These are phyloP conservation scores for Cantharellus anzutake DNA, from an alignment of 768 basidiomycete genomes.

Conservation along the genomic window DNA sequence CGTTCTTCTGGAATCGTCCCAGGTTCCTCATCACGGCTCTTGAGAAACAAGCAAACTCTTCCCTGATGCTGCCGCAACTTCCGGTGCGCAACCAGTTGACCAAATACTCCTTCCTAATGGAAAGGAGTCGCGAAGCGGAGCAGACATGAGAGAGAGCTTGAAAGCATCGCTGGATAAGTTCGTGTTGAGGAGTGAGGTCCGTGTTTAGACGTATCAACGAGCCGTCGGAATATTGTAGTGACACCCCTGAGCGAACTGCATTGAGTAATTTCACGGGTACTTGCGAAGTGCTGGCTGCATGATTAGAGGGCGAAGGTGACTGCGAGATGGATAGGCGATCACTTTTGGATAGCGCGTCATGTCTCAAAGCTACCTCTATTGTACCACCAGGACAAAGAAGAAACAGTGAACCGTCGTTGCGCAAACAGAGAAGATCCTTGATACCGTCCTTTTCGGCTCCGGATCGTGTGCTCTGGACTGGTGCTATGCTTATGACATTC, in stretches of 20 bases:
- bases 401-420: not conserved
- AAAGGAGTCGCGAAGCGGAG: conserved; percentile 34
- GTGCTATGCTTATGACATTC: conserved; percentile 11
- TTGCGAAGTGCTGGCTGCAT: not conserved
- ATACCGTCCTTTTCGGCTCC: conserved; percentile 9
- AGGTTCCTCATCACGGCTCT: conserved; percentile 33
- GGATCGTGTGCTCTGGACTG: conserved; percentile 16
- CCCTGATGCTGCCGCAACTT: conserved; percentile 25
- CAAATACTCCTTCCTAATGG: conserved; percentile 36
- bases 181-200: conserved; percentile 35
- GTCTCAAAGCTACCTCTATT: conserved; percentile 1
- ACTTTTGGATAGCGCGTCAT: no score
- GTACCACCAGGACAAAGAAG: conserved; percentile 1
- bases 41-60: conserved; percentile 39
- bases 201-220: conserved; percentile 28
- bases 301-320: not conserved
- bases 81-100: conserved; percentile 32
- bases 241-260: conserved; percentile 30
- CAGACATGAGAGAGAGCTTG: conserved; percentile 43
- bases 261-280: conserved; percentile 29
- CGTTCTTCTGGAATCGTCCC: conserved; percentile 13
- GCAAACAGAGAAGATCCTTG: not conserved
- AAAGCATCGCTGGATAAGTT: conserved; percentile 38
- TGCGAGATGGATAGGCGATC: conserved; percentile 4
- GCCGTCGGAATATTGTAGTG: conserved; percentile 35